These are phyloP conservation scores for Beauveria rudraprayagi DNA, from an alignment of 2,329 filamentous ascomycete genomes.

Conservation along the genomic window DNA sequence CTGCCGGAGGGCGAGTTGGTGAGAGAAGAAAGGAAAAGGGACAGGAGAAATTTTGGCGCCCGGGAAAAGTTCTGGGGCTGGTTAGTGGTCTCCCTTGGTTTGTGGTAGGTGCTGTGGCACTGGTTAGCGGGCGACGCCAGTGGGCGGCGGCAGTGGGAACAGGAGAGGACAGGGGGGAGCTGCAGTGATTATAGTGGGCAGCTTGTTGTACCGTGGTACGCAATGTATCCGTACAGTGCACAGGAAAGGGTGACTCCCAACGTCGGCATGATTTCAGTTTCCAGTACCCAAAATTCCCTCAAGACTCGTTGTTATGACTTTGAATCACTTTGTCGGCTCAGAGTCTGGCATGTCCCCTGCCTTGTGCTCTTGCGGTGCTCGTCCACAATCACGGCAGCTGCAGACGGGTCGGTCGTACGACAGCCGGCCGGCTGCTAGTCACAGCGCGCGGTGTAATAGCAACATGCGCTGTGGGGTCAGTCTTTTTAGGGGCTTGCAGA, in stretches of 20 bases:
- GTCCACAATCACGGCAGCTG: background rate
- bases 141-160: background rate
- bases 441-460: background rate
- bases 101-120: too few relatives aligned
- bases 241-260: too few relatives aligned
- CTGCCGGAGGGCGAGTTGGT: constrained; percentile 11
- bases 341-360: too few relatives aligned
- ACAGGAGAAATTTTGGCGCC: background rate
- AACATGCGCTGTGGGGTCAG: background rate
- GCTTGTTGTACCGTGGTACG: too few relatives aligned
- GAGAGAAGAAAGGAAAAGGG: constrained; percentile 1
- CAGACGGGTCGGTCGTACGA: background rate
- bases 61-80: background rate
- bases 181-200: background rate
- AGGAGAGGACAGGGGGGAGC: background rate
- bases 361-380: too few relatives aligned
- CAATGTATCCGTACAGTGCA: too few relatives aligned
- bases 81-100: too few relatives aligned
- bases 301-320: too few relatives aligned
- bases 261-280: too few relatives aligned
- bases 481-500: background rate
- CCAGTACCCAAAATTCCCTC: too few relatives aligned
- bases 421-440: background rate
- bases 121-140: background rate
- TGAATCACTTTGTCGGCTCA: too few relatives aligned